Evolutionary conservation across 1,284 basidiomycete genomes (phyloP).

Genomic region (Fomitiporia mediterranea): DNA sequence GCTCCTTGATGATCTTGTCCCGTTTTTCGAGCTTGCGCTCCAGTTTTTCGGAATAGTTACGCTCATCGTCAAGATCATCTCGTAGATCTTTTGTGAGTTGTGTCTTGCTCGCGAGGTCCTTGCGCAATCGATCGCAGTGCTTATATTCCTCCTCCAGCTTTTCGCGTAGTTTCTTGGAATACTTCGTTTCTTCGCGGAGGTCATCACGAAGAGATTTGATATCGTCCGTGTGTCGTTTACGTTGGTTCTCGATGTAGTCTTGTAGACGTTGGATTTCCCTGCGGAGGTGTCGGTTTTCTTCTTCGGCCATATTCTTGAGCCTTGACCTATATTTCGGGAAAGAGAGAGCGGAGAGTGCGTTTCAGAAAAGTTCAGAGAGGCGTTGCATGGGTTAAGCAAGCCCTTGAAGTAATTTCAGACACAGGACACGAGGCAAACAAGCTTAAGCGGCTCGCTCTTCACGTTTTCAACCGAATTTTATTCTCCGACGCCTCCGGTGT

Average conservation of each 20-base stretch:
- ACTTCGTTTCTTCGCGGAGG: conserved; percentile 11
- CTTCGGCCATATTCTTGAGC: conserved; percentile 3
- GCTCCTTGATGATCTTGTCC: conserved; percentile 1
- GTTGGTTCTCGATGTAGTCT: conserved; percentile 13
- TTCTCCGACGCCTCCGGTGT: neutral
- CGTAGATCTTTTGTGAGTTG: conserved; percentile 2
- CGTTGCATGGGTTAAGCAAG: neutral
- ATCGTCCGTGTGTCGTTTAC: conserved; percentile 2
- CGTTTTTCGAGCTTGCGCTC: conserved; percentile 16
- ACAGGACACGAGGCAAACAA: conserved; percentile 9
- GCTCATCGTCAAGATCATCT: conserved; percentile 12
- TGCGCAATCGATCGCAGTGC: conserved; percentile 6
- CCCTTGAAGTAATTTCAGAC: neutral
- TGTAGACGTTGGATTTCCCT: conserved; percentile 11
- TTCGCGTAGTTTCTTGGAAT: conserved; percentile 8
- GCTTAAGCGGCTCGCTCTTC: conserved; percentile 11
- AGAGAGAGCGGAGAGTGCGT: neutral
- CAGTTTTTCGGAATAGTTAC: conserved; percentile 4
- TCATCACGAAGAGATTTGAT: conserved; percentile 2
- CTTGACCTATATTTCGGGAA: neutral
- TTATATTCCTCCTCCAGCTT: conserved; percentile 13
- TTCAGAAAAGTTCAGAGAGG: neutral
- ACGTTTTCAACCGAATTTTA: conserved; percentile 8
- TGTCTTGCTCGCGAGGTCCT: neutral
- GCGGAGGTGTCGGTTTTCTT: conserved; percentile 10